Evolutionary conservation across 306 rosid genomes (phyloP).

Genomic region (Acacia melanoxylon): DNA sequence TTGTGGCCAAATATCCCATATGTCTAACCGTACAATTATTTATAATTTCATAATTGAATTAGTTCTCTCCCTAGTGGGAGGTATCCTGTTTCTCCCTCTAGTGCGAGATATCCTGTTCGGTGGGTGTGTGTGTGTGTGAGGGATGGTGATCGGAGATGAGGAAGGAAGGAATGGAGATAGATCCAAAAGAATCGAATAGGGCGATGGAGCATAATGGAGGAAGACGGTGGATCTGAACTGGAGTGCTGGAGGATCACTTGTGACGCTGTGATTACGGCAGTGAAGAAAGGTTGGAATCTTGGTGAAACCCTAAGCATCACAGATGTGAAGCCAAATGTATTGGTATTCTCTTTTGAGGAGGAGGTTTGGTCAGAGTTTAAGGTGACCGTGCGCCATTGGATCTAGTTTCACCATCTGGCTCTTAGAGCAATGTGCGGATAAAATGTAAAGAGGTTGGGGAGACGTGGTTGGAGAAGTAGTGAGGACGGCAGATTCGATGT

Average conservation of each 20-base stretch:
- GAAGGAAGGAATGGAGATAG: background rate
- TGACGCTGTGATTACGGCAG: too few relatives aligned
- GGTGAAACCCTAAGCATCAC: background rate
- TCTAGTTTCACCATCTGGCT: too few relatives aligned
- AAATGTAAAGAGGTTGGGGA: too few relatives aligned
- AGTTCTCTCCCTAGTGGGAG: background rate
- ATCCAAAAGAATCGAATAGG: too few relatives aligned
- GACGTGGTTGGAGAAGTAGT: too few relatives aligned
- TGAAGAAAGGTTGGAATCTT: too few relatives aligned
- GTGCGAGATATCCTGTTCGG: background rate
- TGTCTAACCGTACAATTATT: background rate
- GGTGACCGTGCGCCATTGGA: too few relatives aligned
- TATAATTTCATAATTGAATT: background rate
- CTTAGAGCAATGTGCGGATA: too few relatives aligned
- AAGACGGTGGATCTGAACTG: too few relatives aligned
- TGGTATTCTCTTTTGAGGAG: background rate
- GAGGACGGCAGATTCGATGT: too few relatives aligned
- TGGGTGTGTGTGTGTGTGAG: too few relatives aligned
- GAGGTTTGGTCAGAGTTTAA: background rate
- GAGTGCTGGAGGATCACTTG: too few relatives aligned
- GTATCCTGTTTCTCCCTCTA: background rate
- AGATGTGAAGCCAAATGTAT: background rate
- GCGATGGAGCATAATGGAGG: background rate
- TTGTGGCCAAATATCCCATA: background rate
- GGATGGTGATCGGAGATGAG: background rate